Evolutionary conservation across 768 basidiomycete genomes (phyloP).

Genomic region (Suillus subalutaceus): DNA sequence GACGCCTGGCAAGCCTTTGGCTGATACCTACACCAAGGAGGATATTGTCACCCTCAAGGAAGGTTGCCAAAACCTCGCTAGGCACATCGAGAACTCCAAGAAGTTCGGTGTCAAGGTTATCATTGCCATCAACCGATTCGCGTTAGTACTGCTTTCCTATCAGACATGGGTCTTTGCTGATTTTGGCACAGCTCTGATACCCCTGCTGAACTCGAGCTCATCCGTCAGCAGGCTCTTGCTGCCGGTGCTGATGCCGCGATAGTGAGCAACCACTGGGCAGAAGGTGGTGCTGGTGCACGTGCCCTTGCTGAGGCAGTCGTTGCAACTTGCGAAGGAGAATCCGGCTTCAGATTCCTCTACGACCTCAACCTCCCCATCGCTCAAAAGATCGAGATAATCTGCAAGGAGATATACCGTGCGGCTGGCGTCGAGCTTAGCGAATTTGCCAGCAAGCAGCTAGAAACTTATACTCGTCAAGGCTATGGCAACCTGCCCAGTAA

Average conservation of each 20-base stretch:
- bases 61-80: constrained; percentile 90
- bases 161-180: not conserved
- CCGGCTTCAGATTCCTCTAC: constrained; percentile 92
- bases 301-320: constrained; percentile 93
- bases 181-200: constrained; percentile 72
- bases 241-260: constrained; percentile 95
- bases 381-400: constrained; percentile 87
- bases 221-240: constrained; percentile 76
- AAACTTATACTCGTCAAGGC: constrained; percentile 91
- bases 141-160: constrained; percentile 56
- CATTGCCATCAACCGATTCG: constrained; percentile 93
- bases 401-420: constrained; percentile 91
- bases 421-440: constrained; percentile 89
- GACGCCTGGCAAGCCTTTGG: constrained; percentile 91
- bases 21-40: constrained; percentile 93
- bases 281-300: constrained; percentile 89
- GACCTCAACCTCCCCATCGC: constrained; percentile 81
- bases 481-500: constrained; percentile 76
- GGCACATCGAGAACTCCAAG: constrained; percentile 92
- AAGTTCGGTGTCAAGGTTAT: constrained; percentile 98
- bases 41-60: constrained; percentile 86
- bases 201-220: constrained; percentile 82
- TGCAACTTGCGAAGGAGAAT: constrained; percentile 77
- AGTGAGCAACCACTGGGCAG: constrained; percentile 96
- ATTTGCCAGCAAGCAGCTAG: constrained; percentile 81